A percentile compares a stretch with the other conserved stretches of the same genome.
Conservation (phyloP, 2,329 filamentous ascomycete genomes). For the Nothophoma quercina region DNA sequence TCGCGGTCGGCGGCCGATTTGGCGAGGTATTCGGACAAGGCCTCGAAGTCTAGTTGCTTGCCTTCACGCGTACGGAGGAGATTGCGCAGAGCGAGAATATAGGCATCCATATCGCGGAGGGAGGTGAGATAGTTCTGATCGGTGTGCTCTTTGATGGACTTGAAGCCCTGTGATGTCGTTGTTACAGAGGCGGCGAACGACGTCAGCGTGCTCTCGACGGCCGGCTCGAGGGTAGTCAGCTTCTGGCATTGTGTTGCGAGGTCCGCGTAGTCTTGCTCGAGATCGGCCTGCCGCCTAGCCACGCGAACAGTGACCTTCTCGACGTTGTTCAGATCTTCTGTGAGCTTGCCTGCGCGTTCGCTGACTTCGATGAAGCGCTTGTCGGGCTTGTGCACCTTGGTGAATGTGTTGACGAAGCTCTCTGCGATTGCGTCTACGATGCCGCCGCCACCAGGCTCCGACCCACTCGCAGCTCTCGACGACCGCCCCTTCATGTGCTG, state of each 20-base stretch:
- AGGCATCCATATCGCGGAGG: slow-evolving; percentile 93
- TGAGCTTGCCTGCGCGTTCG: slow-evolving; percentile 90
- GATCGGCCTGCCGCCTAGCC: slow-evolving; percentile 82
- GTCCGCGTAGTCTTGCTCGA: slow-evolving; percentile 88
- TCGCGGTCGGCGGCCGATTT: slow-evolving; percentile 90
- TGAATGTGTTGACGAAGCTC: slow-evolving; percentile 96
- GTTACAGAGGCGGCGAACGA: slow-evolving; percentile 88
- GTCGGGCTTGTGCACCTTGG: slow-evolving; percentile 94
- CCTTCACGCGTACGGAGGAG: slow-evolving; percentile 93
- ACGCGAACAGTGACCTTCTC: slow-evolving; percentile 96
- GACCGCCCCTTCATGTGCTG: slow-evolving; percentile 86
- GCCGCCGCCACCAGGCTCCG: slow-evolving; percentile 61
- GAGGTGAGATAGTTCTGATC: slow-evolving; percentile 96
- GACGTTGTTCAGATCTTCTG: slow-evolving; percentile 87
- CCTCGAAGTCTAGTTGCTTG: slow-evolving; percentile 98
- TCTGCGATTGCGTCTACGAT: slow-evolving; percentile 97
- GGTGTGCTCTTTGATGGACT: slow-evolving; percentile 84
- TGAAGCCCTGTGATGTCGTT: slow-evolving; percentile 80
- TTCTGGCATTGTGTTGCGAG: slow-evolving; percentile 95
- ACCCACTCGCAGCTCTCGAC: slow-evolving; percentile 64
- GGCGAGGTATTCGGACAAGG: slow-evolving; percentile 91
- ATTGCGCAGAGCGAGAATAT: slow-evolving; percentile 84
- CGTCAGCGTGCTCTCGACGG: slow-evolving; percentile 80
- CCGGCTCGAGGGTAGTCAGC: slow-evolving; percentile 86
- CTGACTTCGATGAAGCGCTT: slow-evolving; percentile 92